Conservation (phyloP, 2,329 filamentous ascomycete genomes). For the Penicillium sp. region DNA sequence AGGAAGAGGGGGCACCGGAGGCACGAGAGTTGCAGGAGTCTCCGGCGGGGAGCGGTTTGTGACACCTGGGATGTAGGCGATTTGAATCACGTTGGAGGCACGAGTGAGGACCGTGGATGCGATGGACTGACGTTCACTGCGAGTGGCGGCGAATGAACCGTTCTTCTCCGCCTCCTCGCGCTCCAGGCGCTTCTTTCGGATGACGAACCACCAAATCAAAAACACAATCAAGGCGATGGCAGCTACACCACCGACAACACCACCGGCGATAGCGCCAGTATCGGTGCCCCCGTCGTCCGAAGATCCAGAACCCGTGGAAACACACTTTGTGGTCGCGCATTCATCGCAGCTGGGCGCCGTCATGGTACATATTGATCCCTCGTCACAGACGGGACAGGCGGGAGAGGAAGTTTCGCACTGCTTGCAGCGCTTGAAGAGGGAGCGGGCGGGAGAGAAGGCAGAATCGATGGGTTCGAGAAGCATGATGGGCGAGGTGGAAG, state of each 20-base stretch:
- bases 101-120: conserved; percentile 93
- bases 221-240: conserved; percentile 73
- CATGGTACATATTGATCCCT: conserved; percentile 59
- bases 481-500: conserved; percentile 26
- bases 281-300: conserved; percentile 55
- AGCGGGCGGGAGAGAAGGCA: conserved; percentile 22
- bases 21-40: conserved; percentile 77
- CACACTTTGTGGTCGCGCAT: conserved; percentile 58
- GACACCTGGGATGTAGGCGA: conserved; percentile 96
- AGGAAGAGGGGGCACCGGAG: conserved; percentile 92
- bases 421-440: conserved; percentile 50
- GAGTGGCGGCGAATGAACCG: conserved; percentile 52
- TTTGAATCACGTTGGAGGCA: conserved; percentile 98
- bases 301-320: conserved; percentile 11
- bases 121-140: conserved; percentile 77
- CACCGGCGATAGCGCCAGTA: conserved; percentile 83
- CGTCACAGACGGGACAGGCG: conserved; percentile 59
- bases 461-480: conserved; percentile 24
- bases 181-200: conserved; percentile 69
- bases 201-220: conserved; percentile 81
- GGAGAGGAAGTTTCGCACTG: conserved; percentile 55
- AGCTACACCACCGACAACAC: conserved; percentile 81
- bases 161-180: conserved; percentile 59
- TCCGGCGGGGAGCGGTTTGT: conserved; percentile 84
- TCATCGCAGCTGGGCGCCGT: conserved; percentile 58